Evolutionary conservation across 202 grass and related monocot genomes (phyloP), one percentile per base, ranked within the genome.

Genomic region (Schoenoplectus tabernaemontani): DNA sequence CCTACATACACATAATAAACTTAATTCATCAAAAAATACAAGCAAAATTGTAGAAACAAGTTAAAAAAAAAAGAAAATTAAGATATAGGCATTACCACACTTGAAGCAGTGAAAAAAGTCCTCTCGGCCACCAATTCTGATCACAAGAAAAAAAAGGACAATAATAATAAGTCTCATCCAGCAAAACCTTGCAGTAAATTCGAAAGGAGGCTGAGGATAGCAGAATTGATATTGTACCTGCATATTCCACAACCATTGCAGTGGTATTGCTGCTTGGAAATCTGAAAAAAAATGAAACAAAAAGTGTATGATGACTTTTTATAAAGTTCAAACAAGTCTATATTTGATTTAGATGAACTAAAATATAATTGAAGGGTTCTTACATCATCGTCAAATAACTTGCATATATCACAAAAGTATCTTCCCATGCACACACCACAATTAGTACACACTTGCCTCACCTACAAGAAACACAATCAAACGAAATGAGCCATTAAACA

Each of bases 331-430:
- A 83, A 61, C 39, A 41, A 86, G 5, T 11, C 12, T n/a, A n/a
- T n/a, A 33, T 51, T 26, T 53, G 23, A 32, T 50, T 34, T 30
- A 34, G 2, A 53, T 53, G 15, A 74, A 66, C 8, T 57, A 61
- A 54, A 83, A 58, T 44, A 56, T 58, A 85, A 64, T n/a, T 15
- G 36, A 34, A 3, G n/a, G 34, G 11, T 72, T 83, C 91, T 90
- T 64, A 95, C 96, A 91, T 98, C 96, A 89, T 97, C 95, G 63
- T 98, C 91, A 51, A 98, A 98, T 28, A 98, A 84, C 47, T 98
- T 98, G 95, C 95, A 98, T 47, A 79, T 82, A 81, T 74, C 78
- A 83, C 95, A 98, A 65, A 95, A 98, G 78, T 95, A 98, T 60
- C 86, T 89, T 9, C 85, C 95, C 95, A 98, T 92, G 77, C 89